phyloP scores from a whole-genome alignment of 495 filamentous ascomycete genomes.

The Glonium stellatum region DNA sequence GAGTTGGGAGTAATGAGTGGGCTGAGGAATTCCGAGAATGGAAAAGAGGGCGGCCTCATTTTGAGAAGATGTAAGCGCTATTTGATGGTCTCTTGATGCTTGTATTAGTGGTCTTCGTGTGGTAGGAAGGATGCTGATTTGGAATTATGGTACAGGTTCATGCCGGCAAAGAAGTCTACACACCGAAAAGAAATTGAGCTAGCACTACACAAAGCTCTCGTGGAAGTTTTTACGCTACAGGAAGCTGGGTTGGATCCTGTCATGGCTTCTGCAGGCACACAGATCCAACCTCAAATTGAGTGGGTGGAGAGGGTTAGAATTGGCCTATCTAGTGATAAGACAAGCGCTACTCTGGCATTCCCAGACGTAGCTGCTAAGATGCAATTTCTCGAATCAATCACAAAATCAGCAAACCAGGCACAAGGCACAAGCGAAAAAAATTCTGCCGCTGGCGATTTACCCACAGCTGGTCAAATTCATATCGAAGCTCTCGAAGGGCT shows the following conservation, averaged over 20 bases:
- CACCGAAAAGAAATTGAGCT: constrained; percentile 39
- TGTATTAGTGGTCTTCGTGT: background rate
- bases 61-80: background rate
- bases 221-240: constrained; percentile 51
- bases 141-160: background rate
- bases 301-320: constrained; percentile 17
- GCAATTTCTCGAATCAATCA: background rate
- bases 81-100: background rate
- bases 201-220: constrained; percentile 48
- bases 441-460: background rate
- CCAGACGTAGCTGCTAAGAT: background rate
- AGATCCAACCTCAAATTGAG: constrained; percentile 1
- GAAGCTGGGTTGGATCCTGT: constrained; percentile 36
- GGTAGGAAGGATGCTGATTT: background rate
- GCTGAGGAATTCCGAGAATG: background rate
- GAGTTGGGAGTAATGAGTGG: background rate
- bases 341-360: background rate
- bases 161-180: constrained; percentile 26
- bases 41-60: background rate
- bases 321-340: background rate
- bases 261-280: constrained; percentile 10
- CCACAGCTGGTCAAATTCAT: too few relatives aligned
- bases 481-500: too few relatives aligned
- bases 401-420: background rate
- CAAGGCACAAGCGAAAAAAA: background rate